A percentile compares a stretch with the other conserved stretches of the same genome.
phyloP scores from a whole-genome alignment of 2,329 filamentous ascomycete species.

The Torrubiellomyces zombiae region DNA sequence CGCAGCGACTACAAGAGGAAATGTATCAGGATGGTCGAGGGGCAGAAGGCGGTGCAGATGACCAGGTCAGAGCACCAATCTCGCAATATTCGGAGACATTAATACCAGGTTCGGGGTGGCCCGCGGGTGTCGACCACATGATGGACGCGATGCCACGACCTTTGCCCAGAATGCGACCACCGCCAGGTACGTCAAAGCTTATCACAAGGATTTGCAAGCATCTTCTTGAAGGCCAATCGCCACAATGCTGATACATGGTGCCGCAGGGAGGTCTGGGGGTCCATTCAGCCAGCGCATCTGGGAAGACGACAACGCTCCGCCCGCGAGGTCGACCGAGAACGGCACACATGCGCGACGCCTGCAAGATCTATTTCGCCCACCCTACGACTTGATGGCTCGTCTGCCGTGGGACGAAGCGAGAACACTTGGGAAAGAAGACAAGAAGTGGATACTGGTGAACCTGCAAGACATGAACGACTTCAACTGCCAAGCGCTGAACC shows the following conservation, averaged over 20 bases:
- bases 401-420: slow-evolving; percentile 73
- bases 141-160: slow-evolving; percentile 49
- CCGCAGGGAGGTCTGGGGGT: slow-evolving; percentile 12
- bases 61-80: slow-evolving; percentile 78
- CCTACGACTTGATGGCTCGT: slow-evolving; percentile 73
- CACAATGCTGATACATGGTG: background rate
- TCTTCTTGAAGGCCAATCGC: no score
- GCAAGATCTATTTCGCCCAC: slow-evolving; percentile 82
- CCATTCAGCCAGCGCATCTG: slow-evolving; percentile 24
- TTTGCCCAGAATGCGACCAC: slow-evolving; percentile 31
- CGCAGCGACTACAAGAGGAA: slow-evolving; percentile 79
- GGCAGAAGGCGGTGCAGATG: slow-evolving; percentile 31
- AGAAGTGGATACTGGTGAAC: slow-evolving; percentile 93
- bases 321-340: slow-evolving; percentile 24
- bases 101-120: slow-evolving; percentile 35
- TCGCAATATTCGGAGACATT: slow-evolving; percentile 70
- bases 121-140: slow-evolving; percentile 26
- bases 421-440: slow-evolving; percentile 66
- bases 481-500: slow-evolving; percentile 83
- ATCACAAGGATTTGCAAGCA: no score
- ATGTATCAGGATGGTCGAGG: slow-evolving; percentile 47
- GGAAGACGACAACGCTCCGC: slow-evolving; percentile 11
- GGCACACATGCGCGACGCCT: slow-evolving; percentile 57
- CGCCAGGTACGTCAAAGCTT: slow-evolving; percentile 16
- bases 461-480: slow-evolving; percentile 89